These are phyloP conservation scores for Pelargonium nanum DNA, from an alignment of 345 rosid species.

Conservation along the genomic window DNA sequence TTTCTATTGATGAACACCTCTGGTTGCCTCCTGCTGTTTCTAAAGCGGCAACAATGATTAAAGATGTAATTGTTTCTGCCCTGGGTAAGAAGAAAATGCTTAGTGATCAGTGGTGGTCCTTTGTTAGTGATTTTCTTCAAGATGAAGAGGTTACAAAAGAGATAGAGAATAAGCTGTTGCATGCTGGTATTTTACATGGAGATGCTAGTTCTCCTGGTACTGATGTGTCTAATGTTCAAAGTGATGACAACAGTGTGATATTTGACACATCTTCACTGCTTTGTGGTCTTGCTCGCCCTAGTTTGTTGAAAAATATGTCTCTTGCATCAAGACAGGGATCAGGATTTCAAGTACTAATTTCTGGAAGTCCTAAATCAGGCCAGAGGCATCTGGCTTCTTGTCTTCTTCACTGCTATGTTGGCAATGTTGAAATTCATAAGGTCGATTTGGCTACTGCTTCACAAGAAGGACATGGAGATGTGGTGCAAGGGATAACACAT, in stretches of 20 bases:
- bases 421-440: constrained; percentile 75
- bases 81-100: constrained; percentile 43
- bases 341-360: constrained; percentile 64
- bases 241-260: constrained; percentile 17
- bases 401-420: constrained; percentile 73
- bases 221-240: constrained; percentile 32
- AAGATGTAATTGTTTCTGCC: constrained; percentile 47
- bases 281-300: constrained; percentile 17
- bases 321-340: constrained; percentile 37
- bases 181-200: constrained; percentile 49
- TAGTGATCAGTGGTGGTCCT: constrained; percentile 52
- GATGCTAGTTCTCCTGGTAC: constrained; percentile 27
- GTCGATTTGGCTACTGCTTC: constrained; percentile 83
- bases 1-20: constrained; percentile 68
- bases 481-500: constrained; percentile 68
- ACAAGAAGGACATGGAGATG: constrained; percentile 88
- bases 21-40: constrained; percentile 66
- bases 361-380: constrained; percentile 79
- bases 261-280: constrained; percentile 22
- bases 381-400: constrained; percentile 92
- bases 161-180: constrained; percentile 47
- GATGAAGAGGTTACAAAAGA: constrained; percentile 50
- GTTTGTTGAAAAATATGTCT: constrained; percentile 23
- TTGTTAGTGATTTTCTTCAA: constrained; percentile 44
- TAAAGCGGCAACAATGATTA: constrained; percentile 46